A percentile compares a stretch with the other conserved stretches of the same genome.
phyloP scores from a whole-genome alignment of 1,284 basidiomycete genomes.

The Cutaneotrichosporon sp. region DNA sequence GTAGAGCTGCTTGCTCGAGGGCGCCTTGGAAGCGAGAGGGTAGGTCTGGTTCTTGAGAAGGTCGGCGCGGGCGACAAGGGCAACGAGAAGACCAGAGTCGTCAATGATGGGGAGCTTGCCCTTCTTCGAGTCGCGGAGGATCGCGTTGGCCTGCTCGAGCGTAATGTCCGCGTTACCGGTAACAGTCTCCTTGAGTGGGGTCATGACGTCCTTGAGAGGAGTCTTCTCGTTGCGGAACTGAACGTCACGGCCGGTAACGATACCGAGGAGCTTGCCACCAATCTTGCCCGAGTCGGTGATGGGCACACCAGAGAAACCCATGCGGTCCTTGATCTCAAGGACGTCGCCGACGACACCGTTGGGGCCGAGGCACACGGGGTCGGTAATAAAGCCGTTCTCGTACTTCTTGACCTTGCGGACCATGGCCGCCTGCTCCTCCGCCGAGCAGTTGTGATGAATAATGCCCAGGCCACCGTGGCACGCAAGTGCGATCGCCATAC shows the following conservation, averaged over 20 bases:
- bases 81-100: slow-evolving; percentile 68
- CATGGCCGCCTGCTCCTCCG: slow-evolving; percentile 90
- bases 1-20: slow-evolving; percentile 91
- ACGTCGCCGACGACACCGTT: slow-evolving; percentile 82
- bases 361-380: slow-evolving; percentile 83
- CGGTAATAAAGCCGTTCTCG: slow-evolving; percentile 98
- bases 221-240: slow-evolving; percentile 79
- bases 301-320: slow-evolving; percentile 96
- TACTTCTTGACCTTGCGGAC: slow-evolving; percentile 96
- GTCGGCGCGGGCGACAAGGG: slow-evolving; percentile 92
- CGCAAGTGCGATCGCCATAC: slow-evolving; percentile 93
- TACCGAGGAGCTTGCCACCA: slow-evolving; percentile 90
- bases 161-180: slow-evolving; percentile 83
- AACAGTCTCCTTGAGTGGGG: slow-evolving; percentile 65
- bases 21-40: slow-evolving; percentile 90
- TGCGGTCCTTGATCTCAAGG: slow-evolving; percentile 83
- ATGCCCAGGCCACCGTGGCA: slow-evolving; percentile 96
- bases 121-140: slow-evolving; percentile 95
- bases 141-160: slow-evolving; percentile 86
- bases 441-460: slow-evolving; percentile 94
- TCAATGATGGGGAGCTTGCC: slow-evolving; percentile 94
- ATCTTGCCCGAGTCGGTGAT: slow-evolving; percentile 89
- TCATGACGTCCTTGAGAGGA: slow-evolving; percentile 87
- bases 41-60: slow-evolving; percentile 97
- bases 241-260: slow-evolving; percentile 94